Conservation (phyloP, 257 asterid species). For the Gynochthodes officinalis region DNA sequence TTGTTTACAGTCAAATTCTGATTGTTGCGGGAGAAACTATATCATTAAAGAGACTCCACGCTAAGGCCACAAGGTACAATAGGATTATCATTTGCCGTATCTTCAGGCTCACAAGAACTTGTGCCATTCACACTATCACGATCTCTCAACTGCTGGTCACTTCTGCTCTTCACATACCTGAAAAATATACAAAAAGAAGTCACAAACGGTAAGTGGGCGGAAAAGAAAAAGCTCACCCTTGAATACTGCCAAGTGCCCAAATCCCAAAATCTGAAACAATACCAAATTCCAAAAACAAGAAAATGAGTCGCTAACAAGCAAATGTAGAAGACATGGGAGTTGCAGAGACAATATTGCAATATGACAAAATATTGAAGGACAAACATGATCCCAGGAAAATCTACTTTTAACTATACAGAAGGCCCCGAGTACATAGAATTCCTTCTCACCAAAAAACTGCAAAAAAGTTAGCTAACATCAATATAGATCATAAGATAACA, state of each 20-base stretch:
- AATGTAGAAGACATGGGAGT: background rate
- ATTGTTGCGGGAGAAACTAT: slow-evolving; percentile 45
- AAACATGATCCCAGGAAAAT: background rate
- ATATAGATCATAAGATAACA: background rate
- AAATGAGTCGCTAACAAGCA: no score
- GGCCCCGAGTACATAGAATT: background rate
- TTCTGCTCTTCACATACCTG: slow-evolving; percentile 95
- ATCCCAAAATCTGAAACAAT: no score
- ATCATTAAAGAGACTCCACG: slow-evolving; percentile 97
- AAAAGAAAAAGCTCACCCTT: background rate
- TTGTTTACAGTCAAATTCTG: slow-evolving; percentile 56
- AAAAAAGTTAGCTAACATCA: background rate
- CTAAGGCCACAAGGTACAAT: slow-evolving; percentile 98
- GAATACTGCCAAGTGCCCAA: background rate
- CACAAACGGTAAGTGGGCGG: background rate
- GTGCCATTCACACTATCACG: slow-evolving; percentile 28
- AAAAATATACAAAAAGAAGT: background rate
- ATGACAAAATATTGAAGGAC: background rate
- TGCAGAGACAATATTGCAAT: background rate
- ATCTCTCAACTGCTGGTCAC: slow-evolving; percentile 80
- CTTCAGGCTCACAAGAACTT: slow-evolving; percentile 79
- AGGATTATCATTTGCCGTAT: slow-evolving; percentile 33
- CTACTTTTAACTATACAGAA: background rate
- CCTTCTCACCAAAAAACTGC: background rate
- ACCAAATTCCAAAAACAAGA: no score